Conservation (phyloP, 2,329 filamentous ascomycete genomes). For the Cercospora nicotianae region DNA sequence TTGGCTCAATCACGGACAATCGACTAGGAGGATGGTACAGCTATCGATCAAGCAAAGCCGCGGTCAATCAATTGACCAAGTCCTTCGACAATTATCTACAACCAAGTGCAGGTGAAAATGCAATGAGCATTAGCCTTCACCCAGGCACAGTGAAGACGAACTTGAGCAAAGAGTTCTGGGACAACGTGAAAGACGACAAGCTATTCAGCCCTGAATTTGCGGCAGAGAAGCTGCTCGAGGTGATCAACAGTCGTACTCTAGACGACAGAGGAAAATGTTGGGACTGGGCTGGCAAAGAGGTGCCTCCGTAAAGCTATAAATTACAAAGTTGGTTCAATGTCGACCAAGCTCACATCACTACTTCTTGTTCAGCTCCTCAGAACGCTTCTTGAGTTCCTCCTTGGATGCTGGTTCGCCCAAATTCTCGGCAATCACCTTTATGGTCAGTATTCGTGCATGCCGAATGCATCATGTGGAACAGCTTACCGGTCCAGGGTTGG, state of each 20-base stretch:
- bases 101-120: conserved; percentile 59
- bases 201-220: conserved; percentile 68
- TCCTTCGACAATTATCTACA: conserved; percentile 68
- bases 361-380: conserved; percentile 53
- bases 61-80: conserved; percentile 68
- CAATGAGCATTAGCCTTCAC: conserved; percentile 70
- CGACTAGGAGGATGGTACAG: conserved; percentile 75
- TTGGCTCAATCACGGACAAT: conserved; percentile 74
- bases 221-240: conserved; percentile 62
- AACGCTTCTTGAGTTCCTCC: conserved; percentile 52
- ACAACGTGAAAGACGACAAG: conserved; percentile 59
- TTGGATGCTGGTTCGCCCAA: conserved; percentile 49
- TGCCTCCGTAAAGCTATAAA: conserved; percentile 50
- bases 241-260: conserved; percentile 52
- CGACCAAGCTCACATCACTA: background rate
- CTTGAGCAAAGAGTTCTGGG: conserved; percentile 72
- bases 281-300: conserved; percentile 68
- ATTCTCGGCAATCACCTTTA: conserved; percentile 42
- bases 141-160: conserved; percentile 79
- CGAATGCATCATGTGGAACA: background rate
- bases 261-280: conserved; percentile 63
- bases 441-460: background rate
- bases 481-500: conserved; percentile 46
- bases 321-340: background rate
- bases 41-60: conserved; percentile 75